Evolutionary conservation across 352 stramenopile genomes (phyloP), one percentile per base, ranked within the genome.

Genomic region (Phytophthora pseudosyringae): DNA sequence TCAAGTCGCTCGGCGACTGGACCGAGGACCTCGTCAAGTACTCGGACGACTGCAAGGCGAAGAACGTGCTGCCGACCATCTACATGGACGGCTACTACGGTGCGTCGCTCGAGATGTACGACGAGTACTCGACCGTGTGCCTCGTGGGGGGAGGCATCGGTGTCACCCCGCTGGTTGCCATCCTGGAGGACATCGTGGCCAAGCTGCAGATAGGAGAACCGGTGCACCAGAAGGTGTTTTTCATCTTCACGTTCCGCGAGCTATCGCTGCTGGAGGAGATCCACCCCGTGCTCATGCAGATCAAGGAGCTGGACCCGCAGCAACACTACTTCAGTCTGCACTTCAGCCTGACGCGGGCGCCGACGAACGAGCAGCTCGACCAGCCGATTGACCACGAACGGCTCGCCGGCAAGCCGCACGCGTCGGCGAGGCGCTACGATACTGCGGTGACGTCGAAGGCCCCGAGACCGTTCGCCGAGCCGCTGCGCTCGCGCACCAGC

Each of bases 81-180:
- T 79, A 85, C 43, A 70, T 86, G 61, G 78, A 88, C 40, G 81
- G 78, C 26, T 86, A 69, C 69, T 89, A 89, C 54, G 76, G 74
- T 5, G 33, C 62, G 9, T 85, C 78, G 12, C 52, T 85, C n/a
- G 59, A 73, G 13, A 46, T 47, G 15, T 86, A 86, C 48, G 61
- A 76, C 10, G 48, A 80, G 31, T 86, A 81, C 50, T 48, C 56
- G 13, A 84, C 70, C 0, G 28, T 88, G 4, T 81, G 73, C 39
- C 57, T 88, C 2, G 56, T 87, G 12, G 76, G 68, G n/a, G 75
- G 78, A 3, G 77, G 80, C 36, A 87, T 86, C 32, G 80, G 77
- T 9, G 73, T 71, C 1, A 84, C 80, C 0, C 78, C 80, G 1
- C 26, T 88, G 11, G 66, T 89, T 21, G 62, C 75, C 0, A 80